These are phyloP conservation scores for Lachnellula willkommii DNA, from an alignment of 2,329 filamentous ascomycete species.

Conservation along the genomic window DNA sequence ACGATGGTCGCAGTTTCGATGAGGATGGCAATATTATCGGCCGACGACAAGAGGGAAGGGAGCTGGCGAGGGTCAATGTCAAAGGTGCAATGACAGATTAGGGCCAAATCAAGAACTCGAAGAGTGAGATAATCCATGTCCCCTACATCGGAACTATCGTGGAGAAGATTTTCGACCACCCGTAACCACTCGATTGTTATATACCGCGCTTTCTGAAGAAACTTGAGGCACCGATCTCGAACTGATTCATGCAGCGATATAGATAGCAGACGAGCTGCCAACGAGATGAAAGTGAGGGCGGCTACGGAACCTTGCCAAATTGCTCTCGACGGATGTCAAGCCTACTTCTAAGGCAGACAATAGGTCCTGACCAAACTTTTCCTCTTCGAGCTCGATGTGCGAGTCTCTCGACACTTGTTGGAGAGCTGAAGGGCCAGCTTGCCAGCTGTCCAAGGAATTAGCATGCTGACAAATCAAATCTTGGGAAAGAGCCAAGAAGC, in stretches of 20 bases:
- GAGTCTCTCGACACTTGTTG: constrained; percentile 23
- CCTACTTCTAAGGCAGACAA: constrained; percentile 31
- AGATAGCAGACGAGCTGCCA: constrained; percentile 40
- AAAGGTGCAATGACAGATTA: constrained; percentile 40
- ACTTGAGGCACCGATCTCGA: constrained; percentile 24
- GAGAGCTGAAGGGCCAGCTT: constrained; percentile 37
- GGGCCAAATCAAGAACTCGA: constrained; percentile 35
- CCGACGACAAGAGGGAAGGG: constrained; percentile 21
- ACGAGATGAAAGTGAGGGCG: constrained; percentile 35
- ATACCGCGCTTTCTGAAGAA: constrained; percentile 32
- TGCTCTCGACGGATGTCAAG: constrained; percentile 37
- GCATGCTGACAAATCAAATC: too few relatives aligned
- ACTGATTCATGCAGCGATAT: constrained; percentile 28
- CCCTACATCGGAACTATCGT: constrained; percentile 17
- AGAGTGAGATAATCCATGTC: constrained; percentile 31
- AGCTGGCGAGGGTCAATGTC: constrained; percentile 35
- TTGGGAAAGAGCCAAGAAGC: too few relatives aligned
- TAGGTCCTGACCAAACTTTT: constrained; percentile 31
- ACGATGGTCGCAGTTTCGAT: constrained; percentile 36
- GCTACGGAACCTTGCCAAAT: constrained; percentile 47
- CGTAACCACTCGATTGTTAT: constrained; percentile 38
- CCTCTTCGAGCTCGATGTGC: constrained; percentile 35
- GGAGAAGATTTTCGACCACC: constrained; percentile 8
- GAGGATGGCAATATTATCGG: constrained; percentile 31
- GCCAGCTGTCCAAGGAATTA: constrained; percentile 24